Evolutionary conservation across 2,329 filamentous ascomycete species (phyloP).

Genomic region (Colletotrichum melonis): DNA sequence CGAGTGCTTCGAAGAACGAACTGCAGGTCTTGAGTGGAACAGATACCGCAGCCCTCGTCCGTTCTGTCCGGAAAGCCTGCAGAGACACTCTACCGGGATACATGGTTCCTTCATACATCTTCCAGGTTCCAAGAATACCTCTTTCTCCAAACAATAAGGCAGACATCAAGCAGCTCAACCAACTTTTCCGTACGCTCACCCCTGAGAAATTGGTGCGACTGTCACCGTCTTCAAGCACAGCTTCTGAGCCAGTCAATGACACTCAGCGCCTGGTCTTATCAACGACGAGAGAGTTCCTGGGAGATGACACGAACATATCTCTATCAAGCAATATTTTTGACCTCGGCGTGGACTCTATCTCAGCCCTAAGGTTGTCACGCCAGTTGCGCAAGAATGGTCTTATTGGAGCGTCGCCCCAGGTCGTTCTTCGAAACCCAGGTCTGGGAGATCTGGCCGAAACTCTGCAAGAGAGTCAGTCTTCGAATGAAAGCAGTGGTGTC

Average conservation of each 20-base stretch:
- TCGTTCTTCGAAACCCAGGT: constrained; percentile 73
- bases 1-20: background rate
- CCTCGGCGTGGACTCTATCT: constrained; percentile 89
- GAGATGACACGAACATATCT: constrained; percentile 56
- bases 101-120: constrained; percentile 90
- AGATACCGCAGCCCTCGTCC: constrained; percentile 38
- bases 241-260: constrained; percentile 43
- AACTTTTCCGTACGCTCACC: constrained; percentile 72
- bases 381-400: constrained; percentile 74
- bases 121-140: constrained; percentile 78
- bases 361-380: constrained; percentile 76
- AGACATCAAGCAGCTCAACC: constrained; percentile 76
- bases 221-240: constrained; percentile 41
- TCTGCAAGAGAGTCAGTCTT: constrained; percentile 40
- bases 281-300: constrained; percentile 65
- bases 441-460: constrained; percentile 58
- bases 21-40: constrained; percentile 40
- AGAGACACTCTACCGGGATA: constrained; percentile 78
- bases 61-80: constrained; percentile 62
- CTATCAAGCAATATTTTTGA: constrained; percentile 81
- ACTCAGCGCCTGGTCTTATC: constrained; percentile 61
- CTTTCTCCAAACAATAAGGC: constrained; percentile 92
- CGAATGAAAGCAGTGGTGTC: constrained; percentile 40
- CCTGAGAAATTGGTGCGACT: constrained; percentile 71
- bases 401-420: constrained; percentile 67